Evolutionary conservation across 2,329 filamentous ascomycete species (phyloP).

Genomic region (Fusarium luffae): DNA sequence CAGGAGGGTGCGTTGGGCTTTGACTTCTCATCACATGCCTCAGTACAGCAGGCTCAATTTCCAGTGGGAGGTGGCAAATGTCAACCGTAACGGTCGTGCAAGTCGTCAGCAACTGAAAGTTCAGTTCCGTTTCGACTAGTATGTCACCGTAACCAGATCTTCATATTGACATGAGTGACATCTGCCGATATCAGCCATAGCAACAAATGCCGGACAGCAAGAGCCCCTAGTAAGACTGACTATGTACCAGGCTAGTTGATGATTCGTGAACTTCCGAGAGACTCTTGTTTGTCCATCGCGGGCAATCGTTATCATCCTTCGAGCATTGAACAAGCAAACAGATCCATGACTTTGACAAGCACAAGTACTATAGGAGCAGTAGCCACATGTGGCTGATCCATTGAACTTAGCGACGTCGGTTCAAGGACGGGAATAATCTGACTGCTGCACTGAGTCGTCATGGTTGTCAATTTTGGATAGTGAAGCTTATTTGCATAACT

Average conservation of each 20-base stretch:
- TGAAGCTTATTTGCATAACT: neutral
- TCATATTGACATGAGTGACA: conserved; percentile 1
- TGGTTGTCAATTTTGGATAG: neutral
- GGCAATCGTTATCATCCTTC: neutral
- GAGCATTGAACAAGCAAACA: neutral
- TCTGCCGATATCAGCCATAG: conserved; percentile 17
- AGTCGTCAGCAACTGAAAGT: conserved; percentile 9
- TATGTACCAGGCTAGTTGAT: neutral
- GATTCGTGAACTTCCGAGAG: neutral
- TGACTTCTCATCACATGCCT: conserved; percentile 26
- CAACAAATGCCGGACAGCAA: conserved; percentile 9
- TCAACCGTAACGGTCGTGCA: conserved; percentile 3
- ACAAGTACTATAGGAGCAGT: conserved; percentile 1
- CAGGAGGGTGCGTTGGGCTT: neutral
- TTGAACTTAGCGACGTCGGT: conserved; percentile 6
- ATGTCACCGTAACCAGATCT: neutral
- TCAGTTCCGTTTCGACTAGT: conserved; percentile 13
- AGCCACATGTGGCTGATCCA: conserved; percentile 5
- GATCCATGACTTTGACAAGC: neutral
- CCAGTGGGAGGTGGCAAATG: conserved; percentile 26
- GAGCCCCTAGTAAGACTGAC: conserved; percentile 2
- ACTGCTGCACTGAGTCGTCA: neutral
- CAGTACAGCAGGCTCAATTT: neutral
- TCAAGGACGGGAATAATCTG: conserved; percentile 18
- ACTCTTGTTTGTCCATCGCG: neutral